Percentiles rank a stretch among this genome's conserved stretches.
Conservation (phyloP, 441 rosid species). For the Flueggea neowawraea region DNA sequence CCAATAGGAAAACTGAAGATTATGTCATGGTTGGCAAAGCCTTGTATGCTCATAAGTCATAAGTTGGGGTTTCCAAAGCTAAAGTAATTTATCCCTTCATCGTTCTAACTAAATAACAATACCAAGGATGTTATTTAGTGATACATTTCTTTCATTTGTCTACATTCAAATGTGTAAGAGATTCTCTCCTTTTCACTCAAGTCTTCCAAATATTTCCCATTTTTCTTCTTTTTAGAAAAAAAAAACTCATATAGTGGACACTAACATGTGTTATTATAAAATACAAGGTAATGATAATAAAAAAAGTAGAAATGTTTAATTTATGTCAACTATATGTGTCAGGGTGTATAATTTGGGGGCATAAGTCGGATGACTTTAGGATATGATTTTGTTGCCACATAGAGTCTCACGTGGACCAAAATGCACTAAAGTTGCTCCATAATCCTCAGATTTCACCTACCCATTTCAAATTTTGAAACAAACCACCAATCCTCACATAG, state of each 20-base stretch:
- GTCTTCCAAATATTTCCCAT: neutral
- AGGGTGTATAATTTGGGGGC: neutral
- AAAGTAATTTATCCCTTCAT: conserved; percentile 23
- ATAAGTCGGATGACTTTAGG: conserved; percentile 19
- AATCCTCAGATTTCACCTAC: conserved; percentile 15
- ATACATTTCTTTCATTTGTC: conserved; percentile 32
- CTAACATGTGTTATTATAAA: neutral
- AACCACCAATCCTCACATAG: too few species aligned
- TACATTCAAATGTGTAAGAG: conserved; percentile 27
- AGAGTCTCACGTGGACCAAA: conserved; percentile 24
- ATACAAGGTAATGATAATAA: neutral
- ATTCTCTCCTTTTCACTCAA: conserved; percentile 22
- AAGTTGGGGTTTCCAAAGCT: conserved; percentile 25
- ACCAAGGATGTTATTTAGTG: conserved; percentile 21
- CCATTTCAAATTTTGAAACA: conserved; percentile 56
- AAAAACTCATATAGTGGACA: neutral
- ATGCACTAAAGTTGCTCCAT: conserved; percentile 15
- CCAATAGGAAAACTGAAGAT: too few species aligned
- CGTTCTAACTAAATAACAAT: conserved; percentile 17
- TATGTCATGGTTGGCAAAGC: conserved; percentile 5
- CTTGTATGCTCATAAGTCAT: conserved; percentile 5
- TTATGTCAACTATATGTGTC: conserved; percentile 3
- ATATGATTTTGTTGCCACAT: conserved; percentile 11
- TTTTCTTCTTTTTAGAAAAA: neutral
- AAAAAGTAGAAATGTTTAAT: neutral